These are phyloP conservation scores for Haplosporangium sp. DNA, from an alignment of 371 early-diverging fungal genomes.

Conservation along the genomic window DNA sequence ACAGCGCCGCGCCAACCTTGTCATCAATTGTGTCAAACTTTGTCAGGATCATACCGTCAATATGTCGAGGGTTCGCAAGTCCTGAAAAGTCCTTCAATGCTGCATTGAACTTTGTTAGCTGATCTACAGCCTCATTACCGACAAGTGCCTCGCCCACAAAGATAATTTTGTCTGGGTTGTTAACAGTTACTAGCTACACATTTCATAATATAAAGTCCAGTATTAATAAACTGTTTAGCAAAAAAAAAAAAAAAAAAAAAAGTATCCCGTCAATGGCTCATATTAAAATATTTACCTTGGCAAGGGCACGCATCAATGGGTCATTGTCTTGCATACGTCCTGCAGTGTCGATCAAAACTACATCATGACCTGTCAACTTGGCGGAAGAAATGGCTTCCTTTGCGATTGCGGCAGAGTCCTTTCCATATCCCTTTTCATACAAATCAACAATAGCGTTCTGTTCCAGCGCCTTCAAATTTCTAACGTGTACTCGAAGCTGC, in stretches of 20 bases:
- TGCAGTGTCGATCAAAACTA: slow-evolving; percentile 99
- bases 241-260: not conserved
- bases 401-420: slow-evolving; percentile 98
- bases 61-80: slow-evolving; percentile 83
- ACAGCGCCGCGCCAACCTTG: slow-evolving; percentile 97
- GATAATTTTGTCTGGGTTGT: slow-evolving; percentile 97
- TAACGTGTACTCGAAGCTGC: slow-evolving; percentile 95
- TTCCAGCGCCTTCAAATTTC: slow-evolving; percentile 88
- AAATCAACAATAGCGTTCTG: slow-evolving; percentile 86
- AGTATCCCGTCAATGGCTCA: too few species aligned
- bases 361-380: slow-evolving; percentile 83
- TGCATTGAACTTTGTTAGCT: slow-evolving; percentile 98
- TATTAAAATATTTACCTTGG: slow-evolving; percentile 70
- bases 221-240: not conserved
- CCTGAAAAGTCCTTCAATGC: slow-evolving; percentile 92
- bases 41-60: slow-evolving; percentile 98
- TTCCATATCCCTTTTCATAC: slow-evolving; percentile 99
- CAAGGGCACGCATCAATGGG: slow-evolving; percentile 96
- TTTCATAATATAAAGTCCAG: not conserved
- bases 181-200: slow-evolving; percentile 85
- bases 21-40: slow-evolving; percentile 99
- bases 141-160: slow-evolving; percentile 99
- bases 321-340: slow-evolving; percentile 99
- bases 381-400: slow-evolving; percentile 95
- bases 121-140: slow-evolving; percentile 98